A percentile compares a stretch with the other conserved stretches of the same genome.
phyloP scores from a whole-genome alignment of 805 yeast species.

The Kluyveromyces nonfermentans region DNA sequence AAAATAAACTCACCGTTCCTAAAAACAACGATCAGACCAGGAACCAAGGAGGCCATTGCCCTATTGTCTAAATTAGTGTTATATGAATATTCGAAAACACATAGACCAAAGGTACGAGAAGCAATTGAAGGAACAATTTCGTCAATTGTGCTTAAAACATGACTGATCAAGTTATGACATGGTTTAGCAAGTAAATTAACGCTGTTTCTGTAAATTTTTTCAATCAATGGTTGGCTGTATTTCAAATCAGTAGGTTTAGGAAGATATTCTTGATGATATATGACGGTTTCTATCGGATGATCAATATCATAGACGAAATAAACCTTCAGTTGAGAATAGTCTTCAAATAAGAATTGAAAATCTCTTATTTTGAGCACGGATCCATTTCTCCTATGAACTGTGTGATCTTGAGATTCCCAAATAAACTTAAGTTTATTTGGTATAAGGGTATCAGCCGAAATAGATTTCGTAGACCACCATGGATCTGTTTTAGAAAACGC shows the following conservation, averaged over 20 bases:
- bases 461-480: constrained; percentile 62
- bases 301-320: constrained; percentile 46
- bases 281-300: constrained; percentile 44
- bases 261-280: constrained; percentile 23
- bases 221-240: neutral
- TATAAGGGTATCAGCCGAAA: constrained; percentile 38
- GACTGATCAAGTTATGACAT: neutral
- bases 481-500: constrained; percentile 27
- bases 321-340: constrained; percentile 57
- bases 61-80: constrained; percentile 40
- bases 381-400: constrained; percentile 48
- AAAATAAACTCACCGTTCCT: constrained; percentile 66
- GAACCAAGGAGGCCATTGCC: constrained; percentile 52
- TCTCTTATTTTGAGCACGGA: constrained; percentile 42
- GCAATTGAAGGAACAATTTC: constrained; percentile 52
- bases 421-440: constrained; percentile 24
- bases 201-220: constrained; percentile 12
- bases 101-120: constrained; percentile 55
- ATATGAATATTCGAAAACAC: constrained; percentile 41
- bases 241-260: constrained; percentile 4
- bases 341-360: constrained; percentile 63
- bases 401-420: constrained; percentile 56
- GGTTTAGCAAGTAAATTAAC: constrained; percentile 6
- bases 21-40: constrained; percentile 80
- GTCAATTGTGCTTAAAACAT: constrained; percentile 8